Percentiles rank a stretch among this genome's conserved stretches.
Conservation (phyloP, 1,284 basidiomycete species). For the Ganoderma meredithae region DNA sequence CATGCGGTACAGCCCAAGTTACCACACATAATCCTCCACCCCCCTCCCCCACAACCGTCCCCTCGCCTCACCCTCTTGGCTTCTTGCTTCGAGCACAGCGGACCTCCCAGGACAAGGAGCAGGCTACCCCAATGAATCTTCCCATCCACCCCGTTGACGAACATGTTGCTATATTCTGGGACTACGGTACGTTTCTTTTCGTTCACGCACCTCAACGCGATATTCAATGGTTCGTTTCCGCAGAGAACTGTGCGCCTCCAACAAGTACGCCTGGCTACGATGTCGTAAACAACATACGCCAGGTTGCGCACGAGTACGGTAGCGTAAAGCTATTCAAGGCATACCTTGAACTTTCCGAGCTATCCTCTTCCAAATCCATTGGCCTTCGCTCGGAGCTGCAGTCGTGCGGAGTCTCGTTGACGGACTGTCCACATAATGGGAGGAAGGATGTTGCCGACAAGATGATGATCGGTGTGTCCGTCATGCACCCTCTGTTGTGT, state of each 20-base stretch:
- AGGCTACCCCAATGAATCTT: constrained; percentile 15
- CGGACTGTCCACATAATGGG: constrained; percentile 54
- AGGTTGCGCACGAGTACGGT: constrained; percentile 40
- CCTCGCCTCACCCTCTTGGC: neutral
- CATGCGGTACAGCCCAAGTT: constrained; percentile 25
- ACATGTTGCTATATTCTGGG: constrained; percentile 66
- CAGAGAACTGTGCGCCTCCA: constrained; percentile 63
- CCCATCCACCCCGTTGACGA: constrained; percentile 20
- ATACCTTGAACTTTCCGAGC: constrained; percentile 54
- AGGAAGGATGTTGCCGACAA: constrained; percentile 52
- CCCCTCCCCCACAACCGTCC: neutral
- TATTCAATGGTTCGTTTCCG: neutral
- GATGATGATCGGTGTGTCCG: constrained; percentile 49
- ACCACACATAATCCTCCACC: constrained; percentile 1
- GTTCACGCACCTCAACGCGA: neutral
- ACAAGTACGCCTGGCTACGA: constrained; percentile 53
- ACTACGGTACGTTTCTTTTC: constrained; percentile 57
- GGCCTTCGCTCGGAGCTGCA: constrained; percentile 57
- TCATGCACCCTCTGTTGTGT: constrained; percentile 41
- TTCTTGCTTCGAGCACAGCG: neutral
- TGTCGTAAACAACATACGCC: constrained; percentile 40
- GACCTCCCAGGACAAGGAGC: constrained; percentile 6
- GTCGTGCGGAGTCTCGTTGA: constrained; percentile 47
- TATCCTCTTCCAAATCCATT: constrained; percentile 40
- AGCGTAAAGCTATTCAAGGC: constrained; percentile 51